Evolutionary conservation across 305 asterid species (phyloP).

Genomic region (Fraxinus sp.): DNA sequence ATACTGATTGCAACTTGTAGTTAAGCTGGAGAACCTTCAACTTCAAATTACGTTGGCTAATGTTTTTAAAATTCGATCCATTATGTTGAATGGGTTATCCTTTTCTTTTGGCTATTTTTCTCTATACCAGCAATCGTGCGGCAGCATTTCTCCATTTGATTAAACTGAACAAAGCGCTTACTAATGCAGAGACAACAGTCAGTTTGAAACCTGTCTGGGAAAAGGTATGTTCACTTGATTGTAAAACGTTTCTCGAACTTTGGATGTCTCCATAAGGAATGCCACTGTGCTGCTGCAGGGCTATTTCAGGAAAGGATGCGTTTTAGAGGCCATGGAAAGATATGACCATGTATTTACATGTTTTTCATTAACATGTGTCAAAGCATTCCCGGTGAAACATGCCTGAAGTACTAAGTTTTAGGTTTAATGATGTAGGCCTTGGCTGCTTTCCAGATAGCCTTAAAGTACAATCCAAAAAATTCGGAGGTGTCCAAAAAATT

Average conservation of each 20-base stretch:
- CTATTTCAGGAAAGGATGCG: conserved; percentile 90
- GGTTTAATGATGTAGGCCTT: conserved; percentile 10
- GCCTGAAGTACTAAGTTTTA: conserved; percentile 4
- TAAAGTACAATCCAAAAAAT: conserved; percentile 72
- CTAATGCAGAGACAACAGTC: conserved; percentile 82
- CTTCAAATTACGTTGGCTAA: not conserved
- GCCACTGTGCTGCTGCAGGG: conserved; percentile 58
- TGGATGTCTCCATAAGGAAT: conserved; percentile 14
- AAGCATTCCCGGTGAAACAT: conserved; percentile 1
- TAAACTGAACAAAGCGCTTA: conserved; percentile 81
- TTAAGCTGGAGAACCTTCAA: not conserved
- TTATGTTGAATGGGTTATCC: too few relatives aligned
- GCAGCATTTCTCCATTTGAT: conserved; percentile 92
- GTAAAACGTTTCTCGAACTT: not conserved
- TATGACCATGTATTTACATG: conserved; percentile 56
- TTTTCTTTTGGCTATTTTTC: too few relatives aligned
- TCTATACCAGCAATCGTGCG: conserved; percentile 67
- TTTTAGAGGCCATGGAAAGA: conserved; percentile 82
- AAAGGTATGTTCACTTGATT: conserved; percentile 46
- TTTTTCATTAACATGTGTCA: not conserved
- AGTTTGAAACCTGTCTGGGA: conserved; percentile 91
- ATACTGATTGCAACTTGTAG: not conserved
- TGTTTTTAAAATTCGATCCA: too few relatives aligned
- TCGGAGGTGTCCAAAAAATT: conserved; percentile 77
- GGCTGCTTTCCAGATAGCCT: conserved; percentile 67